Percentiles rank a stretch among this genome's conserved stretches.
These are phyloP conservation scores for Pulveroboletus frians DNA, from an alignment of 768 basidiomycete species.

Conservation along the genomic window DNA sequence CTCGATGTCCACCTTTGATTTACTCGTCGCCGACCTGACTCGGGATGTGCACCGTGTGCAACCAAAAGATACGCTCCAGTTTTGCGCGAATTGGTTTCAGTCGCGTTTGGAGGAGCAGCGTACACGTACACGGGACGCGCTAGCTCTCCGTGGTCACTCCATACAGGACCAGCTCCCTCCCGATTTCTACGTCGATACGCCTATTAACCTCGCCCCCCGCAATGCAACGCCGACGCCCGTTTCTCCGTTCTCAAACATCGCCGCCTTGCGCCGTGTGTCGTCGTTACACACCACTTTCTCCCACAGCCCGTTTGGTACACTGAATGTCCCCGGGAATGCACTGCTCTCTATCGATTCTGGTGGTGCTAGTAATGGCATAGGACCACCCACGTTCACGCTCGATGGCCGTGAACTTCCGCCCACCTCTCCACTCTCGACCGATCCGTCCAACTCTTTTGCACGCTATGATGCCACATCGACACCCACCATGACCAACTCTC, in stretches of 20 bases:
- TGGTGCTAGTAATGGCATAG: conserved; percentile 22
- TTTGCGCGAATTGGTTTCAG: conserved; percentile 94
- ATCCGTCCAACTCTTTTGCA: conserved; percentile 42
- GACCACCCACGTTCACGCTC: conserved; percentile 54
- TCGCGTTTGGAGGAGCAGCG: conserved; percentile 81
- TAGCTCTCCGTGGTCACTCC: conserved; percentile 45
- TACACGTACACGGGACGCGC: conserved; percentile 59
- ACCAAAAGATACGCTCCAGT: conserved; percentile 88
- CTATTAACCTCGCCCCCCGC: conserved; percentile 30
- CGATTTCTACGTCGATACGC: conserved; percentile 56
- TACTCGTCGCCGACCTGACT: conserved; percentile 77
- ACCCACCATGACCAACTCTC: conserved; percentile 40
- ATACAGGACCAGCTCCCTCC: conserved; percentile 48
- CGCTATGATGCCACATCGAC: conserved; percentile 44
- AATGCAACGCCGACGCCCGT: conserved; percentile 37
- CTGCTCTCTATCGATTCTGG: conserved; percentile 49
- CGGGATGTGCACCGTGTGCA: conserved; percentile 82
- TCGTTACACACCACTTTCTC: conserved; percentile 46
- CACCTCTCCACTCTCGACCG: conserved; percentile 52
- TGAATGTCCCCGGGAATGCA: conserved; percentile 80
- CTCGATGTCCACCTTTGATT: conserved; percentile 51
- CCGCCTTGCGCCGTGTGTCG: conserved; percentile 45
- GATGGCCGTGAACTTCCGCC: conserved; percentile 57
- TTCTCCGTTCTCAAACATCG: conserved; percentile 53
- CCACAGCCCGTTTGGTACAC: conserved; percentile 69